Evolutionary conservation across 305 asterid species (phyloP).

Genomic region (Fraxinus floribunda): DNA sequence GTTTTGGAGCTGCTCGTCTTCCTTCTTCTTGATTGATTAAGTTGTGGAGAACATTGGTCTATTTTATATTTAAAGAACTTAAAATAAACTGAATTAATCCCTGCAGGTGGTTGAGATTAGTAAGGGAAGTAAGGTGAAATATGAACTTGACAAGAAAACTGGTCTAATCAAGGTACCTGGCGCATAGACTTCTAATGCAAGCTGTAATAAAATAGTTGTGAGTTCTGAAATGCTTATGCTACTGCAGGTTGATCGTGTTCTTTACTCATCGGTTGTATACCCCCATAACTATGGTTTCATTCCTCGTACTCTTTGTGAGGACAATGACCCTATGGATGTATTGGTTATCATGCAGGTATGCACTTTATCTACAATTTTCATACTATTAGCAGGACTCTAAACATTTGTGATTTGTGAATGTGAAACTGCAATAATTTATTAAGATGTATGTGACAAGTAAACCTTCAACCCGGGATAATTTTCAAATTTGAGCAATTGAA

Average conservation of each 20-base stretch:
- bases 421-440: neutral
- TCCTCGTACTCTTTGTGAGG: conserved; percentile 96
- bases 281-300: conserved; percentile 96
- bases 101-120: conserved; percentile 89
- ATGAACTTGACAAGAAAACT: conserved; percentile 91
- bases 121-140: conserved; percentile 95
- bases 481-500: neutral
- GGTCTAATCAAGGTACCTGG: conserved; percentile 85
- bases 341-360: conserved; percentile 96
- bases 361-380: neutral
- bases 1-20: neutral
- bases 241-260: conserved; percentile 87
- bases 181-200: conserved; percentile 5
- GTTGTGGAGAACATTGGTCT: neutral
- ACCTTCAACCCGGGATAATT: neutral
- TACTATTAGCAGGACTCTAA: neutral
- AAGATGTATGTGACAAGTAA: neutral
- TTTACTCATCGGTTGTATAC: conserved; percentile 94
- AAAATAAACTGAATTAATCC: conserved; percentile 11
- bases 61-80: neutral
- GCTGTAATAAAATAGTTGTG: conserved; percentile 5
- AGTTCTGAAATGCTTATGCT: conserved; percentile 14
- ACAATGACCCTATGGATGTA: conserved; percentile 89
- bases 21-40: neutral
- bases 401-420: neutral